Conservation (phyloP, 148 eudicot genomes). For the Rhododendron williamsianum region DNA sequence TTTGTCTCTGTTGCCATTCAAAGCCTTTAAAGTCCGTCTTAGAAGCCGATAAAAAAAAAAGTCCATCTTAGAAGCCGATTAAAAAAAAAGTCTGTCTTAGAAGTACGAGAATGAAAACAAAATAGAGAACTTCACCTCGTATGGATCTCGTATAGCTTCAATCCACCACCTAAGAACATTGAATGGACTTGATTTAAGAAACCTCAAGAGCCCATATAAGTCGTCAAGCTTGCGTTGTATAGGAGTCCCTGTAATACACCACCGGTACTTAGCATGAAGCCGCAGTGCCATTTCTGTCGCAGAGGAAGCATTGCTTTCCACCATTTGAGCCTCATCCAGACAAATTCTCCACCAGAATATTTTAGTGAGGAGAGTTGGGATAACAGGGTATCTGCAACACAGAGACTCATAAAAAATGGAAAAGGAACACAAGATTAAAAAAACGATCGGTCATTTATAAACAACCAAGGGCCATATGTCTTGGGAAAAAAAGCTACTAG, state of each 20-base stretch:
- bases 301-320: slow-evolving; percentile 76
- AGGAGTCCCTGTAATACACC: slow-evolving; percentile 98
- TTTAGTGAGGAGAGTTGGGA: slow-evolving; percentile 78
- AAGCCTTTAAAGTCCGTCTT: neutral
- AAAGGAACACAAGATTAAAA: neutral
- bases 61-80: too few species aligned
- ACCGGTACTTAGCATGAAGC: slow-evolving; percentile 67
- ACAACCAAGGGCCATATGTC: neutral
- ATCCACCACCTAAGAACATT: slow-evolving; percentile 75
- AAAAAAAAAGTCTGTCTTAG: neutral
- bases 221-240: slow-evolving; percentile 92
- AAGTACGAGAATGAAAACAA: slow-evolving; percentile 8
- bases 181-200: slow-evolving; percentile 79
- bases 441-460: neutral
- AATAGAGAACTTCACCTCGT: slow-evolving; percentile 45
- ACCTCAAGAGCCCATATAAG: slow-evolving; percentile 82
- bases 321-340: slow-evolving; percentile 99
- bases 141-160: slow-evolving; percentile 83
- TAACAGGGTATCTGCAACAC: slow-evolving; percentile 73
- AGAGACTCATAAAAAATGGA: neutral
- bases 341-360: slow-evolving; percentile 94
- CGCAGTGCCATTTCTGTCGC: slow-evolving; percentile 95
- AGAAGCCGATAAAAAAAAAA: neutral
- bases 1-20: neutral
- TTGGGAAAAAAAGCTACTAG: neutral